phyloP scores from a whole-genome alignment of 768 basidiomycete species.

The Lactifluus echinatus region DNA sequence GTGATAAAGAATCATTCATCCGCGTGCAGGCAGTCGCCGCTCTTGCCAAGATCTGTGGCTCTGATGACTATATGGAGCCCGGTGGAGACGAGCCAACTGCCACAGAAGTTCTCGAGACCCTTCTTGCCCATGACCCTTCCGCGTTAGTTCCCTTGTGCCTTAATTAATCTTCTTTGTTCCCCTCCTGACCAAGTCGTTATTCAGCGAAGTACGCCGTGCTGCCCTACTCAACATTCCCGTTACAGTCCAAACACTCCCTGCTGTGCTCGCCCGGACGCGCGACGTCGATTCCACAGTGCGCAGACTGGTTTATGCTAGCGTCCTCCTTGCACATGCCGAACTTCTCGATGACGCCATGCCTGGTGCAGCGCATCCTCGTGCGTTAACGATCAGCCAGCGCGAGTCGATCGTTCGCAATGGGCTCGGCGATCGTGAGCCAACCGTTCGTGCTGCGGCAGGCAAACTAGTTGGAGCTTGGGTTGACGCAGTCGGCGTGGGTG shows the following conservation, averaged over 20 bases:
- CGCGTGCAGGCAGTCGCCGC: conserved; percentile 75
- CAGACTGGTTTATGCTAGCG: conserved; percentile 56
- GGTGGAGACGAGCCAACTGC: conserved; percentile 44
- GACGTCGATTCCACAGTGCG: conserved; percentile 74
- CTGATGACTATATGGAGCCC: conserved; percentile 54
- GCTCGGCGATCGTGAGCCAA: conserved; percentile 73
- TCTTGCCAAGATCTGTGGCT: conserved; percentile 64
- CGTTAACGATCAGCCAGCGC: conserved; percentile 61
- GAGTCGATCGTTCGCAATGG: conserved; percentile 76
- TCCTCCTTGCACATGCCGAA: conserved; percentile 39
- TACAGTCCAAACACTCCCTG: conserved; percentile 44
- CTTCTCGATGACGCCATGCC: conserved; percentile 19
- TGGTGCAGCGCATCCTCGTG: conserved; percentile 53
- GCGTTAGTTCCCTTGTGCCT: conserved; percentile 41
- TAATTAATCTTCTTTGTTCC: not conserved
- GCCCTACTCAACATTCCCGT: conserved; percentile 65
- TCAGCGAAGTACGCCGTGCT: conserved; percentile 81
- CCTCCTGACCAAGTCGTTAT: not conserved
- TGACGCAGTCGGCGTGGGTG: conserved; percentile 39
- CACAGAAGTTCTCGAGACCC: conserved; percentile 54
- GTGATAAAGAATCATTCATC: conserved; percentile 72
- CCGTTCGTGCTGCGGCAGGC: conserved; percentile 64
- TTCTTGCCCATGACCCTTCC: conserved; percentile 63
- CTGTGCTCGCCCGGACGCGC: conserved; percentile 65
- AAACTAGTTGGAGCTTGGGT: conserved; percentile 72